Evolutionary conservation across 2,329 filamentous ascomycete species (phyloP).

Genomic region (Colletotrichum sp.): DNA sequence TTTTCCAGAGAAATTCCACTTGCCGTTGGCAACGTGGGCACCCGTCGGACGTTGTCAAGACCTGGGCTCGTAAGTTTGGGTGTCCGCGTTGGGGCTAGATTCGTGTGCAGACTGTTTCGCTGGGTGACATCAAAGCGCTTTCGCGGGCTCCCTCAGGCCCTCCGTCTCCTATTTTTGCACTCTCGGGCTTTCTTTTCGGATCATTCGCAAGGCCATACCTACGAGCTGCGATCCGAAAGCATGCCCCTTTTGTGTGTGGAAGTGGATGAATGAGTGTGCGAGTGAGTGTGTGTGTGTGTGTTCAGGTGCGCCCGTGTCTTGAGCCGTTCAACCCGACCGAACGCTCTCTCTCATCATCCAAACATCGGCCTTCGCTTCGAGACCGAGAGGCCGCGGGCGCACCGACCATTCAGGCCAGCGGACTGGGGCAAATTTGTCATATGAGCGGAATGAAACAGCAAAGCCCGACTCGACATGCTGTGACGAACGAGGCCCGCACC

Average conservation of each 20-base stretch:
- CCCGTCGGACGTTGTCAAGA: not conserved
- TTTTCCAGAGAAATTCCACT: not conserved
- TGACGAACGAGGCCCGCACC: not conserved
- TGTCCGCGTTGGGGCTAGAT: not conserved
- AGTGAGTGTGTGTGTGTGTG: not conserved
- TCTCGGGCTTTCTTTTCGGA: not conserved
- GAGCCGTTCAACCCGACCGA: not conserved
- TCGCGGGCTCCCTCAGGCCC: not conserved
- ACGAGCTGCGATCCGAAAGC: not conserved
- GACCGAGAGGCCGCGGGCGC: slow-evolving; percentile 1
- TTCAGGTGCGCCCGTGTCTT: not conserved
- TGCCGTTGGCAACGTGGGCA: not conserved
- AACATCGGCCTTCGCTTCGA: slow-evolving; percentile 10
- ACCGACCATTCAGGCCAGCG: not conserved
- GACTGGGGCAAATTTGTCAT: slow-evolving; percentile 1
- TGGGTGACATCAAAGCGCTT: slow-evolving; percentile 14
- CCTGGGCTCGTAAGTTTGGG: not conserved
- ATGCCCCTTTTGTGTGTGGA: not conserved
- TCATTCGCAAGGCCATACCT: not conserved
- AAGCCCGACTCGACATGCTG: not conserved
- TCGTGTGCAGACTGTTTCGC: slow-evolving; percentile 9
- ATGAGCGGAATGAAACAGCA: slow-evolving; percentile 9
- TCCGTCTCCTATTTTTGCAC: slow-evolving; percentile 9
- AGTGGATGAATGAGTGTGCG: not conserved
- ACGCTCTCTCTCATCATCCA: not conserved